These are phyloP conservation scores for Solanum aculeatissimum DNA, from an alignment of 305 asterid species.

Conservation along the genomic window DNA sequence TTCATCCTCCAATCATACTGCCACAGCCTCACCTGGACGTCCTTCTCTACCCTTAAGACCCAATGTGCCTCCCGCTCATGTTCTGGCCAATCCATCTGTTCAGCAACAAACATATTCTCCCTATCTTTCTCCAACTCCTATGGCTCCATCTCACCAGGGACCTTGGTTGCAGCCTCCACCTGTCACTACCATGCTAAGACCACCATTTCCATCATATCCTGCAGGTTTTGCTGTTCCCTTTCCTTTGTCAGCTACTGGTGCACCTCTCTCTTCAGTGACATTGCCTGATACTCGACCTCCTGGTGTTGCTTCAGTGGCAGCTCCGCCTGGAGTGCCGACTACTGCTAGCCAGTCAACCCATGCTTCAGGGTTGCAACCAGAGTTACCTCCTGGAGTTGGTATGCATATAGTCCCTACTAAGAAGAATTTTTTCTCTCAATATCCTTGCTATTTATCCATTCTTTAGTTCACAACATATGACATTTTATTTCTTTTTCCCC, in stretches of 20 bases:
- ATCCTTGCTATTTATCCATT: not conserved
- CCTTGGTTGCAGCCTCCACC: slow-evolving; percentile 80
- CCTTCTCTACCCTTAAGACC: slow-evolving; percentile 28
- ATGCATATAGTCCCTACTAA: slow-evolving; percentile 13
- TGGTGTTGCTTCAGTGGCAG: slow-evolving; percentile 51
- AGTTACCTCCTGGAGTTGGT: slow-evolving; percentile 73
- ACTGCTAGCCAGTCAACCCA: slow-evolving; percentile 27
- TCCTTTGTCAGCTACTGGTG: slow-evolving; percentile 38
- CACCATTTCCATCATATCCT: slow-evolving; percentile 65
- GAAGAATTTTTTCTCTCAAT: not conserved
- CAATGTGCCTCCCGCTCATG: slow-evolving; percentile 28
- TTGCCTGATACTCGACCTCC: slow-evolving; percentile 72
- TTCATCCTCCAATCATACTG: slow-evolving; percentile 32
- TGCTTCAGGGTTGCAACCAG: slow-evolving; percentile 33
- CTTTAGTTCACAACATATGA: not conserved
- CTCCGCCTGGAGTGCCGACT: slow-evolving; percentile 35
- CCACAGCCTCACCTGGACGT: slow-evolving; percentile 27
- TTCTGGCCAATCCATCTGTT: slow-evolving; percentile 32
- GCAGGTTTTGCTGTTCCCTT: slow-evolving; percentile 44
- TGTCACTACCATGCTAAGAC: slow-evolving; percentile 51
- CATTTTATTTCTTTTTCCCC: slow-evolving; percentile 3
- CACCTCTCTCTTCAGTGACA: slow-evolving; percentile 35
- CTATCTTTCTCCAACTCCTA: slow-evolving; percentile 46
- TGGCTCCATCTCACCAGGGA: slow-evolving; percentile 50
- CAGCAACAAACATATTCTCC: slow-evolving; percentile 50